Base-by-base conservation (phyloP, 495 filamentous ascomycete species). In the Neurospora terricola region DNA sequence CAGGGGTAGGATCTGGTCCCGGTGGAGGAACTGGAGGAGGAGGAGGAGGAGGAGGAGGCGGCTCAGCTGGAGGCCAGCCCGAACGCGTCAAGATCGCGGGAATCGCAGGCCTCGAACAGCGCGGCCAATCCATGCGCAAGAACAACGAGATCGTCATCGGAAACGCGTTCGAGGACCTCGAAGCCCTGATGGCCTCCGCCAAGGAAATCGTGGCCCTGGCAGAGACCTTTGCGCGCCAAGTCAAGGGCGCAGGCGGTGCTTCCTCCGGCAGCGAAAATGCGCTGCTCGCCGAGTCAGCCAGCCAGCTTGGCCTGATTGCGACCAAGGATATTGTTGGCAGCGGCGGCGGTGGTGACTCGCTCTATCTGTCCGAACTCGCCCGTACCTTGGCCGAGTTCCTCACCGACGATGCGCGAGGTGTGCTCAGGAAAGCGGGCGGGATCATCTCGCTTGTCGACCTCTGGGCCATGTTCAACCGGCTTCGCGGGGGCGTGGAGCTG, bases 401-500 rank as follows among this genome's bases (percentile, higher is more conserved):
- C 8, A 96, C 94, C 0, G 95, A 98, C 80, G 96, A 99, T 79
- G 84, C 90, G 3, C 87, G 91, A 68, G 94, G 94, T 1, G 86
- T 98, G 12, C 81, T 99, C 30, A 88, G 87, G 71, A 90, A 87
- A 71, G 94, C 97, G 77, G 96, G 96, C 11, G 96, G 96, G 1
- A 96, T 98, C 75, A 93, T 98, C 81, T 97, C 90, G 71, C 87
- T 99, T 9, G 95, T 98, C 27, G 96, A 99, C 78, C 86, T 98
- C 2, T 99, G 96, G 96, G 94, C 96, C 9, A 87, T 97, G 39
- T 98, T 98, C 84, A 99, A 99, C 77, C 91, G 96, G n/a, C 93
- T 93, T 30, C 87, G 96, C 48, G 94, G 93, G 71, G 96, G 96
- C 10, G 94, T 99, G 11, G 96, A 99, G 79, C 86, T 99, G 10